A percentile compares a stretch with the other conserved stretches of the same genome.
Conservation (phyloP, 2,329 filamentous ascomycete species). For the Aspergillus aculeatus region DNA sequence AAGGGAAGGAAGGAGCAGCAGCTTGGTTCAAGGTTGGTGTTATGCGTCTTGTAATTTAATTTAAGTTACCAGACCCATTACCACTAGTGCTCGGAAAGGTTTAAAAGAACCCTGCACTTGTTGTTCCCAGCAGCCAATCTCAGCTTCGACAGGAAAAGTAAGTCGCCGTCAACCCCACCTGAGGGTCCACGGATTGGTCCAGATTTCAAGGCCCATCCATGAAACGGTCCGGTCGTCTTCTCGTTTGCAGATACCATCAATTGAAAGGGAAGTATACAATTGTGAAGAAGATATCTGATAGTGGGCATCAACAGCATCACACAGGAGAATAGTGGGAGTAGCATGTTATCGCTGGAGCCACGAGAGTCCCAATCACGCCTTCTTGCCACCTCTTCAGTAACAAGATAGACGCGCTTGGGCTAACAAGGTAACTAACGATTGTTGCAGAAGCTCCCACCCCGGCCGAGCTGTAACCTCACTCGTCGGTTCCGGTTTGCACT, state of each 20-base stretch:
- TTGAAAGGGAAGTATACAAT: background rate
- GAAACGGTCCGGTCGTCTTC: background rate
- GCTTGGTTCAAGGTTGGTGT: background rate
- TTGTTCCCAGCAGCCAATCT: background rate
- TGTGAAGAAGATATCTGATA: background rate
- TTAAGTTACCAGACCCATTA: background rate
- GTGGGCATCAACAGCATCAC: too few species aligned
- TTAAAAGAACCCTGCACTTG: slow-evolving; percentile 2
- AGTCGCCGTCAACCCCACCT: background rate
- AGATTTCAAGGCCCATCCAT: background rate
- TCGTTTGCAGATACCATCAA: background rate
- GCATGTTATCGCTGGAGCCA: background rate
- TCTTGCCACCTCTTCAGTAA: background rate
- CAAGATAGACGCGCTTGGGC: background rate
- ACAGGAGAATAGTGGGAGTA: background rate
- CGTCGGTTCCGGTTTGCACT: slow-evolving; percentile 29
- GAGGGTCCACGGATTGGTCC: background rate
- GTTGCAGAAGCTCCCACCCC: slow-evolving; percentile 12
- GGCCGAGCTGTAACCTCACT: slow-evolving; percentile 19
- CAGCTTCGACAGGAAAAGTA: background rate
- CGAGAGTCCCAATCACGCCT: background rate
- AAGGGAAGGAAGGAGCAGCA: background rate
- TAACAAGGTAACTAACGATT: slow-evolving; percentile 6
- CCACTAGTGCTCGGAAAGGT: background rate
- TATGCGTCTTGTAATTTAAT: background rate